Conservation (phyloP, 371 early-diverging fungal species). For the Rhizomucor pusillus region DNA sequence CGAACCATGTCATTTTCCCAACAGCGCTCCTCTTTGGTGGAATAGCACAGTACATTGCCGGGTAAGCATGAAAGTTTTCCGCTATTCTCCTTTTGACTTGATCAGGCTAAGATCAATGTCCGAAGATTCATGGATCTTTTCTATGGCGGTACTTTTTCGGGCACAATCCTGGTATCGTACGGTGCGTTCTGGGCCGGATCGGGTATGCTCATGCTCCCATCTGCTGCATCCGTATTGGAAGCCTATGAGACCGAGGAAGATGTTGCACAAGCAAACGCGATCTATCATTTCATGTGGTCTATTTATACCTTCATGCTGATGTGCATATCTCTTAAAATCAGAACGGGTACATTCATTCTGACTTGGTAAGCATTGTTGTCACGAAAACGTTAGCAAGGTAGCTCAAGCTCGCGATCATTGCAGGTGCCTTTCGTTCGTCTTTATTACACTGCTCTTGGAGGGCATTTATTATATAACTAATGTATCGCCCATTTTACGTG, state of each 20-base stretch:
- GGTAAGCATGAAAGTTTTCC: conserved; percentile 6
- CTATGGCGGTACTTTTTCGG: conserved; percentile 21
- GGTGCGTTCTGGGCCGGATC: conserved; percentile 27
- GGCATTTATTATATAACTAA: conserved; percentile 8
- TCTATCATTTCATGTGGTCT: conserved; percentile 38
- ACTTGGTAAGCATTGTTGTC: conserved; percentile 26
- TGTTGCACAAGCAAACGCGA: conserved; percentile 25
- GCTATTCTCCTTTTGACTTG: no score
- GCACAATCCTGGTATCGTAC: conserved; percentile 38
- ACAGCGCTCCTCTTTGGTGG: conserved; percentile 27
- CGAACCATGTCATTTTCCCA: conserved; percentile 18
- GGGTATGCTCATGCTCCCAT: conserved; percentile 31
- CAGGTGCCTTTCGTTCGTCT: conserved; percentile 13
- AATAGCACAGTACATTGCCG: conserved; percentile 24
- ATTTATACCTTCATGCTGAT: conserved; percentile 41
- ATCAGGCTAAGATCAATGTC: no score
- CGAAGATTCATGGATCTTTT: conserved; percentile 20
- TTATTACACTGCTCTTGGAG: conserved; percentile 7
- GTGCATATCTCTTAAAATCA: conserved; percentile 31
- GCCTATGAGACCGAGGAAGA: conserved; percentile 26
- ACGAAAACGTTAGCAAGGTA: not conserved
- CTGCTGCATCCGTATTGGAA: conserved; percentile 20
- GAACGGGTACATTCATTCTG: conserved; percentile 24
- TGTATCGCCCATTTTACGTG: conserved; percentile 5
- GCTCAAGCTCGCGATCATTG: no score